Evolutionary conservation across 805 yeast genomes (phyloP).

Genomic region (Peterozyma toletana): DNA sequence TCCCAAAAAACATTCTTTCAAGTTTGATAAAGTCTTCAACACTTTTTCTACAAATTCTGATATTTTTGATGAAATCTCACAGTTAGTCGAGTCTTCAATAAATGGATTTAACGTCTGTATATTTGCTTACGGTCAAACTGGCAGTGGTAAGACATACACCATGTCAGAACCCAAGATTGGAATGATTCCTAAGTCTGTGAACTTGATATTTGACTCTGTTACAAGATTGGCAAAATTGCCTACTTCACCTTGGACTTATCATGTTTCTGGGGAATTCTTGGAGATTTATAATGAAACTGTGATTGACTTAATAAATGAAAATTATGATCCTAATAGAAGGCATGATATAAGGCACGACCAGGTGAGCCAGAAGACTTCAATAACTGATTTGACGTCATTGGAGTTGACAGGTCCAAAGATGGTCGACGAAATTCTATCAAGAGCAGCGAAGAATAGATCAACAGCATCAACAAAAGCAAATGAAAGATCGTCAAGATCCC

Average conservation of each 20-base stretch:
- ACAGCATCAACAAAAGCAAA: slow-evolving; percentile 81
- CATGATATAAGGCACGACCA: slow-evolving; percentile 72
- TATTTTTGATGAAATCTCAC: slow-evolving; percentile 80
- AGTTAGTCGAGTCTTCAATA: slow-evolving; percentile 74
- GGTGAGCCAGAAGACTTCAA: slow-evolving; percentile 39
- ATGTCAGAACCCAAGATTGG: slow-evolving; percentile 74
- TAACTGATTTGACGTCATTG: slow-evolving; percentile 52
- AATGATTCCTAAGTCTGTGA: slow-evolving; percentile 70
- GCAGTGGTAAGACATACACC: slow-evolving; percentile 90
- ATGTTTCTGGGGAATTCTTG: slow-evolving; percentile 65
- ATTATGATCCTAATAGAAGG: slow-evolving; percentile 23
- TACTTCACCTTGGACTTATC: slow-evolving; percentile 41
- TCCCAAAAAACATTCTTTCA: slow-evolving; percentile 33
- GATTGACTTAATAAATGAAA: slow-evolving; percentile 51
- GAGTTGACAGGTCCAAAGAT: slow-evolving; percentile 34
- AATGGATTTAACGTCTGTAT: slow-evolving; percentile 92
- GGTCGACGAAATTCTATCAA: slow-evolving; percentile 41
- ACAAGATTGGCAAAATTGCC: slow-evolving; percentile 41
- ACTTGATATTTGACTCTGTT: slow-evolving; percentile 58
- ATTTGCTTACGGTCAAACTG: slow-evolving; percentile 96
- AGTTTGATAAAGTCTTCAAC: slow-evolving; percentile 75
- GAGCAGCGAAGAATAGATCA: slow-evolving; percentile 56
- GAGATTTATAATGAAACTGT: slow-evolving; percentile 87
- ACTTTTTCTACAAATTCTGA: slow-evolving; percentile 45
- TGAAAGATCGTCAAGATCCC: slow-evolving; percentile 86